A percentile compares a stretch with the other conserved stretches of the same genome.
Evolutionary conservation across 176 grass and related monocot genomes (phyloP).

Genomic region (Bothriochloa decipiens): DNA sequence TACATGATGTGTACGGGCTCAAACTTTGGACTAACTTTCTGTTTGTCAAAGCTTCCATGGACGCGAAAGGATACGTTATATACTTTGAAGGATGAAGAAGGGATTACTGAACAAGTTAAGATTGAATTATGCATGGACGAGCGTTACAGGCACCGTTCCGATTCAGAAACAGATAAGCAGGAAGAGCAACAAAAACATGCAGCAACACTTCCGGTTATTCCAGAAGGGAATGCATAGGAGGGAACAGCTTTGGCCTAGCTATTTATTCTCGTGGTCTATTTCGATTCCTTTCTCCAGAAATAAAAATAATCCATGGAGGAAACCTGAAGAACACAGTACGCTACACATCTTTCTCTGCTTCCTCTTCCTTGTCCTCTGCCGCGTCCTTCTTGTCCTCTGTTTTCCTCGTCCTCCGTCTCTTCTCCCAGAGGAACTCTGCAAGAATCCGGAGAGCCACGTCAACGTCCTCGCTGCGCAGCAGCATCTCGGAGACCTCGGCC

Average conservation of each 20-base stretch:
- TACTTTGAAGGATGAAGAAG: neutral
- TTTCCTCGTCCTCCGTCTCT: neutral
- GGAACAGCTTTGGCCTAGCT: too few species aligned
- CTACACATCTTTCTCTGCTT: conserved; percentile 2
- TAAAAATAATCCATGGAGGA: neutral
- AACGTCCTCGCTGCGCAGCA: conserved; percentile 33
- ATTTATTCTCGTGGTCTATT: neutral
- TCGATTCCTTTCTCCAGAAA: neutral
- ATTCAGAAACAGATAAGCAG: neutral
- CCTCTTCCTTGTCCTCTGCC: neutral
- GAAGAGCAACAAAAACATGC: neutral
- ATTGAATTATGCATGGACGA: neutral
- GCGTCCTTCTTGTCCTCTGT: neutral
- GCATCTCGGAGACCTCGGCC: conserved; percentile 42
- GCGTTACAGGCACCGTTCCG: neutral
- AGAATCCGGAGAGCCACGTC: conserved; percentile 22
- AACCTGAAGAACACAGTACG: neutral
- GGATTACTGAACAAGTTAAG: neutral
- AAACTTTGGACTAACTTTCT: neutral
- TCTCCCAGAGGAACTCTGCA: conserved; percentile 33
- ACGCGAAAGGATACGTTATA: too few species aligned
- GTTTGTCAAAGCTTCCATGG: neutral
- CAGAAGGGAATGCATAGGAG: too few species aligned
- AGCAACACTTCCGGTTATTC: too few species aligned
- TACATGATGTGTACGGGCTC: neutral